phyloP scores from a whole-genome alignment of 1,284 basidiomycete genomes.

The Pulveroboletus sp. region DNA sequence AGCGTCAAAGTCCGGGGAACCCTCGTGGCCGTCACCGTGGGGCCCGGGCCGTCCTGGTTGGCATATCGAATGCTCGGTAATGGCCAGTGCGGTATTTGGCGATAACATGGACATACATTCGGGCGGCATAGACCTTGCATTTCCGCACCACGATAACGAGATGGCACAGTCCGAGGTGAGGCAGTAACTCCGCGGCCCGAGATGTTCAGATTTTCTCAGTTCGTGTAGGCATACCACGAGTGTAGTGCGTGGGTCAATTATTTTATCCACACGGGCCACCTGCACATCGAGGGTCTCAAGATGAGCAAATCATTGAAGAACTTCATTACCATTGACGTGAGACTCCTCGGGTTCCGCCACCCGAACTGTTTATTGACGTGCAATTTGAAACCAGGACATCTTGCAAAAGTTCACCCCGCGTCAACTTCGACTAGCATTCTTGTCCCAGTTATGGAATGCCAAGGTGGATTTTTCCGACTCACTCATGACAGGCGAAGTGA shows the following conservation, averaged over 20 bases:
- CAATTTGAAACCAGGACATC: conserved; percentile 68
- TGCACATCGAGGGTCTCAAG: conserved; percentile 98
- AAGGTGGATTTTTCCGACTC: conserved; percentile 95
- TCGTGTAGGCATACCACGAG: conserved; percentile 81
- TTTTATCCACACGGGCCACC: conserved; percentile 97
- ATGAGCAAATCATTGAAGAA: conserved; percentile 99
- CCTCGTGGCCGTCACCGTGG: conserved; percentile 96
- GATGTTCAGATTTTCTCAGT: conserved; percentile 12
- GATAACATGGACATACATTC: conserved; percentile 97
- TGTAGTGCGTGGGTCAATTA: conserved; percentile 98
- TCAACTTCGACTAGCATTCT: conserved; percentile 92
- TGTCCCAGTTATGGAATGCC: conserved; percentile 90
- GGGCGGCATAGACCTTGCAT: conserved; percentile 94
- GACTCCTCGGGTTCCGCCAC: conserved; percentile 29
- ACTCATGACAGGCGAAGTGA: conserved; percentile 86
- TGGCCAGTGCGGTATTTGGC: conserved; percentile 94
- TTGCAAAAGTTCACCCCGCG: conserved; percentile 82
- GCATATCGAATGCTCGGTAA: conserved; percentile 99
- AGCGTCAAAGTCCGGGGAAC: conserved; percentile 96
- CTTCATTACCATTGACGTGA: conserved; percentile 96
- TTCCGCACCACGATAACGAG: conserved; percentile 99
- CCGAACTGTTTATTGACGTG: conserved; percentile 9
- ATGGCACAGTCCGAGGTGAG: conserved; percentile 93
- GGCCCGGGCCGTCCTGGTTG: conserved; percentile 96
- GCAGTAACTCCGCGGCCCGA: conserved; percentile 10